Evolutionary conservation across 768 basidiomycete species (phyloP), one percentile per base, ranked within the genome.

Genomic region (Leccinum longicurvipes): DNA sequence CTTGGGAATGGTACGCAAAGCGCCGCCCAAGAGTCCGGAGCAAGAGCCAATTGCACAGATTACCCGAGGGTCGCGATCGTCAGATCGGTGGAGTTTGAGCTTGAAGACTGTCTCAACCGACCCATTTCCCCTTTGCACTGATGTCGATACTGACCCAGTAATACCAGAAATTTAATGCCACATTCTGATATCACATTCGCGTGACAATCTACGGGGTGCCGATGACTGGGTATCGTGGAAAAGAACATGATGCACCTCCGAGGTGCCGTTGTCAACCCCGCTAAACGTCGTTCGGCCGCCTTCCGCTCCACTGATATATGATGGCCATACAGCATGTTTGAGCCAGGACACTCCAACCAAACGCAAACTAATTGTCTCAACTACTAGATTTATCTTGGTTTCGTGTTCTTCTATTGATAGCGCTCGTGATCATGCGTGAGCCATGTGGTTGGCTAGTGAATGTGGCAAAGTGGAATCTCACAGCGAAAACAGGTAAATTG

Each of bases 1-100:
- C 92, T 3, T 99, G 97, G 97, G 96, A 96, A 73, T 98, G 92
- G 91, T 97, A 93, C 65, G 80, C 85, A 57, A 78, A 84, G 70
- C 76, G 82, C 50, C 79, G 89, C 25, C 83, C 89, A 3, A 73
- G 87, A 60, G 78, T 87, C 55, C 76, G 89, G 62, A 84, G 85
- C 60, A 79, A 82, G 73, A 75, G 72, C 45, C 83, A 87, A 73
- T 67, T 85, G 54, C 76, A 80, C 45, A 74, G 83, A 53, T 79
- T 82, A 78, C 89, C 89, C 4, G 82, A 85, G 67, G 86, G 89
- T 66, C 77, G 89, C 60, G 75, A 66, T 50, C 66, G 66, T 48
- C 60, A 66, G 62, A 27, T 70, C 25, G 57, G 68, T 45, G 68
- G 67, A 4, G 44, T 58, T 45, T 60, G 25, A 63, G 21, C 39